Evolutionary conservation across 495 filamentous ascomycete species (phyloP).

Genomic region (Astrocystis sublimbata): DNA sequence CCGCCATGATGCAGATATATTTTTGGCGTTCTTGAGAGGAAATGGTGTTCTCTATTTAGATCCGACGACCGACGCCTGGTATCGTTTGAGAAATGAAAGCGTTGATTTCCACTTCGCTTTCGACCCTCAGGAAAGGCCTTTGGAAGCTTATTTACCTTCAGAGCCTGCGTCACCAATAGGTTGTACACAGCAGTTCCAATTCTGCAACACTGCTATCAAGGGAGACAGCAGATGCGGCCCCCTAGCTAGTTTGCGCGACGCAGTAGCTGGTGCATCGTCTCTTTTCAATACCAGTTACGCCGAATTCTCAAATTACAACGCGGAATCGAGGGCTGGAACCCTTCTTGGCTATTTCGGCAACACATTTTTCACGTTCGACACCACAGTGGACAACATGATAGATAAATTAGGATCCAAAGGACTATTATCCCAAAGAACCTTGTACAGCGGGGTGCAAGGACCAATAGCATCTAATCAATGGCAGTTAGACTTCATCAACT

Average conservation of each 20-base stretch:
- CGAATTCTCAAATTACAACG: not conserved
- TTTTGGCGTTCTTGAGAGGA: no score
- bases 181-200: constrained; percentile 3
- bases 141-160: no score
- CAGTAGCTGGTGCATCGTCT: not conserved
- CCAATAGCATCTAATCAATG: constrained; percentile 19
- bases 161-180: not conserved
- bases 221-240: constrained; percentile 6
- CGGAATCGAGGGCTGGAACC: not conserved
- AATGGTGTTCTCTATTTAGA: no score
- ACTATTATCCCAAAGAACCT: not conserved
- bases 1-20: no score
- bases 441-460: not conserved
- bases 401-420: not conserved
- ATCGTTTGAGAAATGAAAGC: no score
- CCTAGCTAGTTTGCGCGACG: constrained; percentile 6
- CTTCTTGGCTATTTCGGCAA: not conserved
- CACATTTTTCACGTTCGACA: not conserved
- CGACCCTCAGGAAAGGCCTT: no score
- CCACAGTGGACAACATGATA: not conserved
- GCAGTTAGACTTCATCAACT: constrained; percentile 17
- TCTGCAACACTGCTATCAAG: constrained; percentile 19
- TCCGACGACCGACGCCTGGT: no score
- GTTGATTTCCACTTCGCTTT: no score
- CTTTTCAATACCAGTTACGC: constrained; percentile 6